Evolutionary conservation across 305 asterid species (phyloP).

Genomic region (Fraxinus greggii): DNA sequence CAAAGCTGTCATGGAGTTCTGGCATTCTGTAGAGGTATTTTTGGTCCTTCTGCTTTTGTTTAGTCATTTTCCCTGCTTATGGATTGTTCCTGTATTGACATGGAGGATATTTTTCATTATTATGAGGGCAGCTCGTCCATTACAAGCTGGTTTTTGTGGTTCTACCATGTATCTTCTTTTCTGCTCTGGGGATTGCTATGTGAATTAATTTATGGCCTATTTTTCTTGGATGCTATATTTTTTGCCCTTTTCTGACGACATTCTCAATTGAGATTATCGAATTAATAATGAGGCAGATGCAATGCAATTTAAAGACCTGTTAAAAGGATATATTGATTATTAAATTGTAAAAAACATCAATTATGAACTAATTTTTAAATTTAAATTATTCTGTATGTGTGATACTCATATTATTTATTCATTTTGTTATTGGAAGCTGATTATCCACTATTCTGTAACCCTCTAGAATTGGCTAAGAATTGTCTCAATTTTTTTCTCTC

Average conservation of each 20-base stretch:
- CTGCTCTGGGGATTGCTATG: conserved; percentile 17
- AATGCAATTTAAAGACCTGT: background rate
- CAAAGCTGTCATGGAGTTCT: conserved; percentile 75
- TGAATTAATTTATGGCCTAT: background rate
- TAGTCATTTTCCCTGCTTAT: background rate
- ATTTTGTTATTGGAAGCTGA: background rate
- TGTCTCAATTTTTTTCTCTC: background rate
- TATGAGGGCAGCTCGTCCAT: conserved; percentile 15
- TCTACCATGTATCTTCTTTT: conserved; percentile 6
- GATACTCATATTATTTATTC: background rate
- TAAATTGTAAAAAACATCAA: background rate
- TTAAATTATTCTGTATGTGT: background rate
- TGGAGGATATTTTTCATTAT: background rate
- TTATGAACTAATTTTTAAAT: background rate
- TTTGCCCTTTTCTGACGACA: background rate
- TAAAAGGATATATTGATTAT: background rate
- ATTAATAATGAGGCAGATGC: background rate
- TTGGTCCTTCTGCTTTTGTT: background rate
- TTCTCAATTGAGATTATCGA: background rate
- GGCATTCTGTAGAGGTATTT: conserved; percentile 73
- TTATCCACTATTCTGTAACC: background rate
- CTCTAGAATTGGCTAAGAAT: background rate
- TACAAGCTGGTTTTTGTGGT: conserved; percentile 11
- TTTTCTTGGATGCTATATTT: background rate
- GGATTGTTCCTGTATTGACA: conserved; percentile 8